Base-by-base conservation (phyloP, 2,329 filamentous ascomycete species). In the Fusarium goolgardi region DNA sequence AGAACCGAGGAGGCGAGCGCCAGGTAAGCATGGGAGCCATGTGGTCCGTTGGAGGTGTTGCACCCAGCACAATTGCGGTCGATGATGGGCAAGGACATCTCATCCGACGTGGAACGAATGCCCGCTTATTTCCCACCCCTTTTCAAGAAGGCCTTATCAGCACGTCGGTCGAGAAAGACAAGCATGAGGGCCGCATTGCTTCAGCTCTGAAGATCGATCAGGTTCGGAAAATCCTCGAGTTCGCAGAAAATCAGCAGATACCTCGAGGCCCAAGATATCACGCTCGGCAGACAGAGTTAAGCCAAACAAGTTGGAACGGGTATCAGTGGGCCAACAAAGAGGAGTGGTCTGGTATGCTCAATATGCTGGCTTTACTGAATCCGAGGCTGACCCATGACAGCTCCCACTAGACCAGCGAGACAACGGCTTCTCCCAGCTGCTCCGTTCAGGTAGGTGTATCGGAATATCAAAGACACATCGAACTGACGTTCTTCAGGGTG, bases 181-280 rank as follows among this genome's bases (percentile, higher is more conserved):
- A 86, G 53, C 91, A 97, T 74, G 88, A 91, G 72, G 86, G 86
- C 40, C 88, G 93, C 29, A 80, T 99, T 56, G 94, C 94, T 11
- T 82, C 90, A 18, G 96, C 96, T 4, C 83, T 98, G 52, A 86
- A 92, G n/a, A 85, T 98, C 63, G 89, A 97, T 75, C 88, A 88
- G 45, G 83, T 86, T 31, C 83, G 85, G 27, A 87, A 88, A 64
- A 81, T 97, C 16, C 82, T 97, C 31, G 84, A 85, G 40, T 89
- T 88, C 67, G 78, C 78, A 32, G 66, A 65, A 9, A 40, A 34
- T 10, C 39, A 32, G 29, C 37, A 55, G 15, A 54, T 62, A 45
- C 62, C 53, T 37, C 62, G 25, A 62, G 49, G 31, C n/a, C 49
- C 32, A 35, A 23, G 23, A 46, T 23, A 35, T n/a, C 25, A 40